phyloP scores from a whole-genome alignment of 2,329 filamentous ascomycete species.

The Phaeosphaeriaceae sp. region DNA sequence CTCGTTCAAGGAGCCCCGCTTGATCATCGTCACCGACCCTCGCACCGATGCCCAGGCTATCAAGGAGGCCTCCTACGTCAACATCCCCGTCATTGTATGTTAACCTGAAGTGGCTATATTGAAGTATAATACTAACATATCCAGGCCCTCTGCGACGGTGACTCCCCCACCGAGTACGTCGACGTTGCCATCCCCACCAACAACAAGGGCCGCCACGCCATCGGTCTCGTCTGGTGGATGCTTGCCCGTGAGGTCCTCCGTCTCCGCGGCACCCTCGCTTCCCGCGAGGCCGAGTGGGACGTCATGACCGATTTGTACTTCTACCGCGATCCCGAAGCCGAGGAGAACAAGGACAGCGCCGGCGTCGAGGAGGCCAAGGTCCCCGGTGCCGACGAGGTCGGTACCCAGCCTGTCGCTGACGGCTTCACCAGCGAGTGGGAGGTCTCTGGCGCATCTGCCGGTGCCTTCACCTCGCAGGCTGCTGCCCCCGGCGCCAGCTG shows the following conservation, averaged over 20 bases:
- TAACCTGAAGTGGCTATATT: background rate
- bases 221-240: constrained; percentile 99
- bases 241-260: constrained; percentile 99
- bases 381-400: constrained; percentile 83
- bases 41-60: constrained; percentile 99
- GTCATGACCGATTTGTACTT: constrained; percentile 99
- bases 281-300: constrained; percentile 97
- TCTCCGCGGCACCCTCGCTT: constrained; percentile 94
- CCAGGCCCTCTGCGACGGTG: constrained; percentile 92
- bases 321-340: constrained; percentile 99
- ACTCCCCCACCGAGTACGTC: constrained; percentile 99
- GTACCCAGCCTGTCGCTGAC: constrained; percentile 76
- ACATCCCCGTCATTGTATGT: constrained; percentile 90
- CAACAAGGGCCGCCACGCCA: constrained; percentile 99
- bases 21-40: constrained; percentile 99
- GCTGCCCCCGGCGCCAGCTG: constrained; percentile 68
- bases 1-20: constrained; percentile 99
- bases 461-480: constrained; percentile 65
- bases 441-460: constrained; percentile 69
- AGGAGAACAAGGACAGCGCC: constrained; percentile 94
- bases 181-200: constrained; percentile 99
- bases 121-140: constrained; percentile 11
- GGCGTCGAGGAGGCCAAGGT: constrained; percentile 86
- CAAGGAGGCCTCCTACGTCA: constrained; percentile 99
- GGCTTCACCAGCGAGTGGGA: constrained; percentile 90